These are phyloP conservation scores for Ramaria rubella DNA, from an alignment of 768 basidiomycete genomes.

Conservation along the genomic window DNA sequence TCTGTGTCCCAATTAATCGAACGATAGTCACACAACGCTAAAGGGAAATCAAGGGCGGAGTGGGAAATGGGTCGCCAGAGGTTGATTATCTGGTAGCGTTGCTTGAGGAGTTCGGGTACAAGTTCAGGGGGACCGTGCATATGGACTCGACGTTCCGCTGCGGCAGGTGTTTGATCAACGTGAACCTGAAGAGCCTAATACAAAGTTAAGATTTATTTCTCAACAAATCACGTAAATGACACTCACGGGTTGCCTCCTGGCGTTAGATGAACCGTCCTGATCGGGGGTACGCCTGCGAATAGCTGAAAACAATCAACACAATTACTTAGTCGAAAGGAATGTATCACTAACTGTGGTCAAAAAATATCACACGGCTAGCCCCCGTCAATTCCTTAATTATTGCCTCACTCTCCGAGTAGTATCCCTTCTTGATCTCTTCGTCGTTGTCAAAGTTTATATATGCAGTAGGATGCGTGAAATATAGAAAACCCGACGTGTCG, in stretches of 20 bases:
- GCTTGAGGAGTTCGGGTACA: slow-evolving; percentile 34
- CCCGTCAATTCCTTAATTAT: slow-evolving; percentile 55
- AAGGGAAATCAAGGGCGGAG: slow-evolving; percentile 40
- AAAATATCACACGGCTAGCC: slow-evolving; percentile 52
- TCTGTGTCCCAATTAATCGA: slow-evolving; percentile 34
- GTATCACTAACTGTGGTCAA: slow-evolving; percentile 51
- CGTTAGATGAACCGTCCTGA: slow-evolving; percentile 27
- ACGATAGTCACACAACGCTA: slow-evolving; percentile 43
- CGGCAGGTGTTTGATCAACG: slow-evolving; percentile 39
- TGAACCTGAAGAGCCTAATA: slow-evolving; percentile 28
- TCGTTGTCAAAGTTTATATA: slow-evolving; percentile 45
- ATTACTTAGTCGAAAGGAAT: neutral
- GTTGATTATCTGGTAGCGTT: slow-evolving; percentile 48
- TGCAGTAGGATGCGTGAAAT: slow-evolving; percentile 31
- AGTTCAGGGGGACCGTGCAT: slow-evolving; percentile 43
- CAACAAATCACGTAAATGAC: neutral
- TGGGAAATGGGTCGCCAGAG: slow-evolving; percentile 47
- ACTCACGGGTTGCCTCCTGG: slow-evolving; percentile 36
- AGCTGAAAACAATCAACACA: slow-evolving; percentile 24
- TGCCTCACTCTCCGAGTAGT: slow-evolving; percentile 56
- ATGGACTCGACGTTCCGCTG: slow-evolving; percentile 41
- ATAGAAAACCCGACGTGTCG: slow-evolving; percentile 50
- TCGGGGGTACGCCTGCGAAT: slow-evolving; percentile 40
- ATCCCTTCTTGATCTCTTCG: slow-evolving; percentile 44
- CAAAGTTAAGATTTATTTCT: neutral